Evolutionary conservation across 306 rosid species (phyloP).

Genomic region (Prunus persica): DNA sequence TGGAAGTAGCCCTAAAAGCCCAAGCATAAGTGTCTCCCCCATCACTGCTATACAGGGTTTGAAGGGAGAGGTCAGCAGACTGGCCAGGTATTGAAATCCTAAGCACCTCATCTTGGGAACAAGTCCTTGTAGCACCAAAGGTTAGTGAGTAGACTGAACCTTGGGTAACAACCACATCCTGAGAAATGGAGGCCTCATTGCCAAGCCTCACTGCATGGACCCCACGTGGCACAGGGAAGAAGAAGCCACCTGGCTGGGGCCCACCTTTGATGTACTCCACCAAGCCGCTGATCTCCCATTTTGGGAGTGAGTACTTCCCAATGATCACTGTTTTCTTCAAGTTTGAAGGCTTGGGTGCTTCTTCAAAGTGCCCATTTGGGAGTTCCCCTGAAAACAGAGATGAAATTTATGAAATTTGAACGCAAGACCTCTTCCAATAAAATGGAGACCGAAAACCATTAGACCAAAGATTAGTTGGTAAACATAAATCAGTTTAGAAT

Average conservation of each 20-base stretch:
- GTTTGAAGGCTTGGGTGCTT: conserved; percentile 32
- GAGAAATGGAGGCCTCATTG: conserved; percentile 55
- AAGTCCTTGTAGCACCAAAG: conserved; percentile 54
- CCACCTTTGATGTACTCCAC: conserved; percentile 57
- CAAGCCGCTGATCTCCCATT: conserved; percentile 52
- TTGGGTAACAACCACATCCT: conserved; percentile 20
- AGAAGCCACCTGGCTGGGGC: conserved; percentile 56
- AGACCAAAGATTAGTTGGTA: background rate
- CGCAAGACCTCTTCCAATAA: too few relatives aligned
- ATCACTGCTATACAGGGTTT: conserved; percentile 39
- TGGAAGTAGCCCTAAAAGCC: conserved; percentile 31
- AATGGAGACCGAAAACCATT: too few relatives aligned
- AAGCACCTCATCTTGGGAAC: conserved; percentile 51
- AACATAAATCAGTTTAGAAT: background rate
- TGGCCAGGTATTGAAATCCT: conserved; percentile 21
- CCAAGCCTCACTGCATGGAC: conserved; percentile 50
- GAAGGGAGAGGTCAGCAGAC: conserved; percentile 38
- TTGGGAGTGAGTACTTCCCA: conserved; percentile 51
- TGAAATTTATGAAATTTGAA: background rate
- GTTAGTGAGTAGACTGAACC: conserved; percentile 40
- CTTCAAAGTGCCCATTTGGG: conserved; percentile 55
- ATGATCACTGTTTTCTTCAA: conserved; percentile 44
- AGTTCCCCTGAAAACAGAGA: conserved; percentile 25
- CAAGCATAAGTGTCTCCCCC: conserved; percentile 53
- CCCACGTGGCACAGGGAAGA: conserved; percentile 43